Base-by-base conservation (phyloP, 2,329 filamentous ascomycete species). In the Fusarium temperatum region DNA sequence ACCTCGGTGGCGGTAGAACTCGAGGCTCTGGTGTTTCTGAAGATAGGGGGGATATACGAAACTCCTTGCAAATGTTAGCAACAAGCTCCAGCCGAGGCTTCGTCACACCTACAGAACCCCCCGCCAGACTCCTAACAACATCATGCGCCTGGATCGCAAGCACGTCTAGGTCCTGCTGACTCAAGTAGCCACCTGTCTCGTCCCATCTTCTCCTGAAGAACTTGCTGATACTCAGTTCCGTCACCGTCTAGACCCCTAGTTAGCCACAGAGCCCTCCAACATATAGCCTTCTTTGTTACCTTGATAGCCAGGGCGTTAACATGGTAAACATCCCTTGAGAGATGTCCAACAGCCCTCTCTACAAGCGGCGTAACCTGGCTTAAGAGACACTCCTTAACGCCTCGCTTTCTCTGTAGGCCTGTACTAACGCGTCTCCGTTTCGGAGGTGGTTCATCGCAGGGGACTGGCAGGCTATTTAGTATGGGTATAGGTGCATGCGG, bases 301-400 rank as follows among this genome's bases (percentile, higher is more conserved):
- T 78, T 72, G 30, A 77, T 59, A 7, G 80, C 78, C 35, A 84
- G 79, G 5, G 77, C 72, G 20, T 80, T 61, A 14, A 78, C 51
- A 12, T 73, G 72, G 18, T 79, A 81, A 39, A 66, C 54, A 3
- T 69, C 70, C 6, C 36, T 30, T 3, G 79, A 69, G 2, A 85
- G 57, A n/a, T 68, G 36, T 5, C 68, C 38, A 20, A 83, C 59
- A 0, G 75, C 77, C 18, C 61, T 58, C 60, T 76, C 71, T 20
- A 84, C 76, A 32, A 80, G 78, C 3, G 83, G 83, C 9, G 82
- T 63, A 4, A 84, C 77, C 41, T 83, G 81, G 3, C 70, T 61
- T 28, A 70, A 72, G 14, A 84, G 47, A 41, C 80, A 81, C 2
- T 75, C 63, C 53, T 74, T 74, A 1, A 81, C 56, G 35, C 53